Evolutionary conservation across 2,329 filamentous ascomycete species (phyloP).

Genomic region (Chrysoporthe puriensis): DNA sequence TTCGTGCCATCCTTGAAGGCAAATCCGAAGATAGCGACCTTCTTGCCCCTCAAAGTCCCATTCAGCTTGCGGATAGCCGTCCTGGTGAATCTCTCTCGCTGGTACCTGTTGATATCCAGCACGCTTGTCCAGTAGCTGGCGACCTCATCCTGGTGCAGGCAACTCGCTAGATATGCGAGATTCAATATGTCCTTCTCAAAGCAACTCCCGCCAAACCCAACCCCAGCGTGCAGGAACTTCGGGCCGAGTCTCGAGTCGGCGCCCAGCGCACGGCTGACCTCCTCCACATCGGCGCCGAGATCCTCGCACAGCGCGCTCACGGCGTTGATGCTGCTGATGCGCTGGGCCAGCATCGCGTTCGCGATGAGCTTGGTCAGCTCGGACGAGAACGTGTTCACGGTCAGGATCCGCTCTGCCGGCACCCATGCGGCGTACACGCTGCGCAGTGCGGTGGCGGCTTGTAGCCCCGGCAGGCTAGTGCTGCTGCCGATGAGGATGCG

Average conservation of each 20-base stretch:
- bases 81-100: constrained; percentile 57
- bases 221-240: constrained; percentile 60
- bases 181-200: constrained; percentile 66
- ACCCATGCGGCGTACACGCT: constrained; percentile 63
- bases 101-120: constrained; percentile 61
- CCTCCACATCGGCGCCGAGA: constrained; percentile 60
- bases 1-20: constrained; percentile 66
- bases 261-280: constrained; percentile 59
- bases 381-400: constrained; percentile 62
- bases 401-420: constrained; percentile 54
- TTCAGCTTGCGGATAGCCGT: constrained; percentile 58
- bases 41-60: constrained; percentile 57
- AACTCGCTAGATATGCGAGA: constrained; percentile 61
- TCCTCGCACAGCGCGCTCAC: constrained; percentile 65
- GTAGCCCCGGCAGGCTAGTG: constrained; percentile 48
- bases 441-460: constrained; percentile 54
- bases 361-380: constrained; percentile 66
- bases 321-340: constrained; percentile 67
- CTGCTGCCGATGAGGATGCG: constrained; percentile 64
- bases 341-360: constrained; percentile 66
- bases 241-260: constrained; percentile 60
- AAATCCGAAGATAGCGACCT: constrained; percentile 61
- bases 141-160: constrained; percentile 59
- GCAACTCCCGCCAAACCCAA: constrained; percentile 68
- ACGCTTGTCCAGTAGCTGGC: constrained; percentile 63